These are phyloP conservation scores for Solanum gandarillasii DNA, from an alignment of 257 asterid genomes.

Conservation along the genomic window DNA sequence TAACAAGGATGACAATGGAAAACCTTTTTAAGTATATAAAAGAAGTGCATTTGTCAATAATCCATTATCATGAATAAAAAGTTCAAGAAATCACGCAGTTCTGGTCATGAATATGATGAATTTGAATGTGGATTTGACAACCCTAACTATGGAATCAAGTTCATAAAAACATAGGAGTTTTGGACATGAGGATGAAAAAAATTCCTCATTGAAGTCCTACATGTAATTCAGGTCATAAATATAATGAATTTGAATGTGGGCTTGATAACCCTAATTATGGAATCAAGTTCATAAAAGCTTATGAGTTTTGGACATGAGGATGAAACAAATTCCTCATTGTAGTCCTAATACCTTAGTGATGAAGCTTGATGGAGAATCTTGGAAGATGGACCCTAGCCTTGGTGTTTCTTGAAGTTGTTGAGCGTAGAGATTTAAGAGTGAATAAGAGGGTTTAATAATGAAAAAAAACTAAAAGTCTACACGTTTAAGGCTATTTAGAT, in stretches of 20 bases:
- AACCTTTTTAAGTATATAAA: background rate
- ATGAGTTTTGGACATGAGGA: background rate
- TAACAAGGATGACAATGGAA: background rate
- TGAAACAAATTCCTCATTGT: background rate
- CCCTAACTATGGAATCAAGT: background rate
- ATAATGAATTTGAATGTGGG: background rate
- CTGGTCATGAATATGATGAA: background rate
- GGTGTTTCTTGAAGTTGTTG: background rate
- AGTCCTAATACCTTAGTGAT: background rate
- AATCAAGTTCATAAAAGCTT: background rate
- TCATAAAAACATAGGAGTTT: background rate
- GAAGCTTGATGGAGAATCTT: background rate
- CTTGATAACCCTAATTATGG: background rate
- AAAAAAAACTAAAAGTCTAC: too few relatives aligned
- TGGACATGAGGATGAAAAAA: background rate
- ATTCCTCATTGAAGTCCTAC: background rate
- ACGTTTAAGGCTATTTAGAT: background rate
- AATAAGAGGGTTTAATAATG: background rate
- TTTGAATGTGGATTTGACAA: background rate
- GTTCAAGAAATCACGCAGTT: background rate
- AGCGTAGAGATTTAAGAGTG: background rate
- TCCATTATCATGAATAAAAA: background rate
- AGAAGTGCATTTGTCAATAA: background rate
- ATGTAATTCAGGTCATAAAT: background rate
- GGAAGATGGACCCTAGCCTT: background rate